Percentiles rank a stretch among this genome's conserved stretches.
These are phyloP conservation scores for Epichloe gansuensis DNA, from an alignment of 2,329 filamentous ascomycete genomes.

Conservation along the genomic window DNA sequence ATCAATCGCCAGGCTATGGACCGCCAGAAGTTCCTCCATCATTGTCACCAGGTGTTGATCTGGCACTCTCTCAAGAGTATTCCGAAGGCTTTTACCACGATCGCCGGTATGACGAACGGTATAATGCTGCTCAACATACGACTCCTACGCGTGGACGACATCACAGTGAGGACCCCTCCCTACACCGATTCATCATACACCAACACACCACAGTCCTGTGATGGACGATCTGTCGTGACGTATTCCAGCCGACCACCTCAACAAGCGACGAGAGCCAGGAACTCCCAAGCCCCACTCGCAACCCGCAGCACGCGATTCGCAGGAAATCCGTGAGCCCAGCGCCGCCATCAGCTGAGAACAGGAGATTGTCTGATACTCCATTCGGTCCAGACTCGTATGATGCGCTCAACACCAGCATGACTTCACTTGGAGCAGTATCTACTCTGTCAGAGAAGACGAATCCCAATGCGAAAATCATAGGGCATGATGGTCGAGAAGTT, in stretches of 20 bases:
- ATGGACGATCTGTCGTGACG: slow-evolving; percentile 27
- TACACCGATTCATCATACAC: slow-evolving; percentile 18
- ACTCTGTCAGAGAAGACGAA: slow-evolving; percentile 31
- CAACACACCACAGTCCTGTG: slow-evolving; percentile 30
- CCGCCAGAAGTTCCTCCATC: slow-evolving; percentile 41
- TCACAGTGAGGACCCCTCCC: slow-evolving; percentile 18
- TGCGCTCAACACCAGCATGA: slow-evolving; percentile 50
- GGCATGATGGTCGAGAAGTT: slow-evolving; percentile 62
- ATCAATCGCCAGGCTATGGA: slow-evolving; percentile 25
- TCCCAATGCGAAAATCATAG: slow-evolving; percentile 58
- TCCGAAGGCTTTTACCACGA: slow-evolving; percentile 32
- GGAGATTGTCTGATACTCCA: slow-evolving; percentile 48
- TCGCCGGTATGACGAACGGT: slow-evolving; percentile 24
- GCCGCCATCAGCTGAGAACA: slow-evolving; percentile 37
- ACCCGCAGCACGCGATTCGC: slow-evolving; percentile 40
- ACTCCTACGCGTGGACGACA: slow-evolving; percentile 32
- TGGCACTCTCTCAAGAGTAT: slow-evolving; percentile 42
- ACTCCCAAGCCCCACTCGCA: slow-evolving; percentile 29
- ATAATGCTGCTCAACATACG: slow-evolving; percentile 26
- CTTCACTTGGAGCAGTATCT: slow-evolving; percentile 21
- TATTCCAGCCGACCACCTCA: slow-evolving; percentile 24
- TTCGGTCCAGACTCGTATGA: slow-evolving; percentile 71
- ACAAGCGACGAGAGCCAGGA: slow-evolving; percentile 15
- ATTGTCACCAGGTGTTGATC: slow-evolving; percentile 49
- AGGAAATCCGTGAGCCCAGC: slow-evolving; percentile 67